These are phyloP conservation scores for Lachancea nothofagi DNA, from an alignment of 805 yeast species.

Conservation along the genomic window DNA sequence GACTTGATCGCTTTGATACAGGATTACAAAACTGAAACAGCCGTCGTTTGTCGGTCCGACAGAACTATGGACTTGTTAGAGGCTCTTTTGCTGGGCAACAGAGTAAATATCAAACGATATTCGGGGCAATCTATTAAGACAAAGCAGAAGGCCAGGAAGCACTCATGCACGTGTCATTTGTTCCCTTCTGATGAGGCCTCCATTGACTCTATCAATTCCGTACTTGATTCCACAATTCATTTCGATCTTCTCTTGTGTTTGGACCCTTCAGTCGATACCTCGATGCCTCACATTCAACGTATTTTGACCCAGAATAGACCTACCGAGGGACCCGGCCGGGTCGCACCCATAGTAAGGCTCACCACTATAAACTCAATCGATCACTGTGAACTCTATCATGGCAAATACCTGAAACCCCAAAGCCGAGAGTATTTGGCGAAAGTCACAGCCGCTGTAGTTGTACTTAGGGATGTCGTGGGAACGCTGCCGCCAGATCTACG, in stretches of 20 bases:
- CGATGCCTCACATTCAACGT: conserved; percentile 30
- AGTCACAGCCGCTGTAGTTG: conserved; percentile 76
- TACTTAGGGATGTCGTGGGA: conserved; percentile 77
- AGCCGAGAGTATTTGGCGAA: conserved; percentile 50
- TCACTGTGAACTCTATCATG: conserved; percentile 60
- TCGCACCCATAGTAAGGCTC: conserved; percentile 58
- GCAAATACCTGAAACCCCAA: conserved; percentile 26
- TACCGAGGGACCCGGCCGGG: conserved; percentile 20
- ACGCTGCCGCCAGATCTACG: conserved; percentile 71
- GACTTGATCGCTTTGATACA: conserved; percentile 56
- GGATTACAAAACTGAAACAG: conserved; percentile 47
- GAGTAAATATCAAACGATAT: conserved; percentile 50
- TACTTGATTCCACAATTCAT: conserved; percentile 21
- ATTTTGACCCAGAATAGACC: conserved; percentile 28
- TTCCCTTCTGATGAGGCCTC: conserved; percentile 35
- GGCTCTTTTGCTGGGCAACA: conserved; percentile 60
- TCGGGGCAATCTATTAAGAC: conserved; percentile 55
- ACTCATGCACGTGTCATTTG: conserved; percentile 38
- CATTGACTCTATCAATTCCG: conserved; percentile 13
- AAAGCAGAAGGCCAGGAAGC: conserved; percentile 28
- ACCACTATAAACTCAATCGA: conserved; percentile 79
- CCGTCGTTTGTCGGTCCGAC: conserved; percentile 64
- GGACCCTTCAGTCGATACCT: conserved; percentile 53
- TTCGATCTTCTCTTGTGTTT: conserved; percentile 60
- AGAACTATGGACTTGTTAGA: conserved; percentile 66